Base-by-base conservation (phyloP, 257 asterid species). In the Marsdenia floribunda region DNA sequence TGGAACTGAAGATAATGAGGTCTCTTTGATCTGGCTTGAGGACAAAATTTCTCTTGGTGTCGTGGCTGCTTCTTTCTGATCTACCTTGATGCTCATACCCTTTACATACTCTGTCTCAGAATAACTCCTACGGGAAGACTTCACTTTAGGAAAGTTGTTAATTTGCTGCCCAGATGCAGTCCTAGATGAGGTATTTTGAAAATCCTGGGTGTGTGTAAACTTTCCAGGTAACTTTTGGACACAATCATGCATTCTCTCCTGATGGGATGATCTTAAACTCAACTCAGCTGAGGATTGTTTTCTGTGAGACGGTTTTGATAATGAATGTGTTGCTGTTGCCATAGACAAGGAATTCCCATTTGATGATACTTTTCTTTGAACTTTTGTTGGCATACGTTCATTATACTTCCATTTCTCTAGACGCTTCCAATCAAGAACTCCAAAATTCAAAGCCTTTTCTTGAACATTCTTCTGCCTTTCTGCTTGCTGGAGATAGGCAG, bases 351-450 rank as follows among this genome's bases (percentile, higher is more conserved):
- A 76, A 35, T 79, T 75, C 44, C 80, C 80, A 82, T 80, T 74
- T 9, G 81, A 47, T 66, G 88, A 74, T 22, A 84, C 73, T 80
- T 87, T 93, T 75, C 71, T 81, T 72, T 79, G 83, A 76, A 66
- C 68, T 74, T 79, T 88, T 40, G 75, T 69, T 52, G 96, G 94
- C 89, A 91, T 84, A 47, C 85, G 93, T 42, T 94, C 97, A 2
- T 79, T 86, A 72, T 90, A 86, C 86, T 89, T 91, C 96, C 97
- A 96, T 75, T 88, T 91, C 77, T 93, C 98, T 77, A 96, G 82
- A 54, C 85, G 85, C 80, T 86, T 87, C 96, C 97, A 95, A 73
- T 92, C 98, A 54, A 95, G 96, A 82, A 95, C 99, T 70, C 99
- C 99, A 60, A 92, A 88, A 84, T 87, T 95, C 63, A 95, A 85